A percentile compares a stretch with the other conserved stretches of the same genome.
Evolutionary conservation across 108 stramenopile species (phyloP).

Genomic region (Cyclotella sp.): DNA sequence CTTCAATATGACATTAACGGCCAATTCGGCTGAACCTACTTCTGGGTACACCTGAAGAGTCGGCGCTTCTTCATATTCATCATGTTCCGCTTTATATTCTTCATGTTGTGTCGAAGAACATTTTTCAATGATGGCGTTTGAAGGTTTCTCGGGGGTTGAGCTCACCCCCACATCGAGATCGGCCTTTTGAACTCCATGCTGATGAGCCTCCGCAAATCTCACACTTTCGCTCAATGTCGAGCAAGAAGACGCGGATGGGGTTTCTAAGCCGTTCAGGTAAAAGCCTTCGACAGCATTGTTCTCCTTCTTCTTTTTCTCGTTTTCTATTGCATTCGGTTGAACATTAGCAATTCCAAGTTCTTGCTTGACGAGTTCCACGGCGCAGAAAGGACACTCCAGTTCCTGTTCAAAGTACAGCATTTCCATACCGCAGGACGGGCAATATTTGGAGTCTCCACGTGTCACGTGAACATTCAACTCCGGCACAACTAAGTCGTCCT

Average conservation of each 20-base stretch:
- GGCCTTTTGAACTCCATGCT: neutral
- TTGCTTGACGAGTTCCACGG: neutral
- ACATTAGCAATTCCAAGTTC: neutral
- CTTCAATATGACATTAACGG: neutral
- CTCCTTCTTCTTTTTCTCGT: neutral
- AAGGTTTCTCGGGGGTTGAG: neutral
- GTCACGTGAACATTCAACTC: neutral
- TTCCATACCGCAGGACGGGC: constrained; percentile 6
- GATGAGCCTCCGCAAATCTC: neutral
- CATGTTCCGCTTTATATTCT: too few species aligned
- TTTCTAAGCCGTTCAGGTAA: neutral
- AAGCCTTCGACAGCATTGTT: neutral
- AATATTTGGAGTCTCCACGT: neutral
- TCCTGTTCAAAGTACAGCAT: constrained; percentile 2
- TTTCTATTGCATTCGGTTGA: neutral
- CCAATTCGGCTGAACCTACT: neutral
- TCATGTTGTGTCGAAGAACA: neutral
- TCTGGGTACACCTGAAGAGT: neutral
- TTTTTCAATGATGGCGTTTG: neutral
- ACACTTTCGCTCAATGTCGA: constrained; percentile 16
- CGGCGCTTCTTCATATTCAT: neutral
- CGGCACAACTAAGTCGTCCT: neutral
- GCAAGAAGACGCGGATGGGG: neutral
- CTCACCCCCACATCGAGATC: neutral
- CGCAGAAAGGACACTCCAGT: constrained; percentile 10